Conservation (phyloP, 2,329 filamentous ascomycete genomes). For the Xylariaceae sp. region DNA sequence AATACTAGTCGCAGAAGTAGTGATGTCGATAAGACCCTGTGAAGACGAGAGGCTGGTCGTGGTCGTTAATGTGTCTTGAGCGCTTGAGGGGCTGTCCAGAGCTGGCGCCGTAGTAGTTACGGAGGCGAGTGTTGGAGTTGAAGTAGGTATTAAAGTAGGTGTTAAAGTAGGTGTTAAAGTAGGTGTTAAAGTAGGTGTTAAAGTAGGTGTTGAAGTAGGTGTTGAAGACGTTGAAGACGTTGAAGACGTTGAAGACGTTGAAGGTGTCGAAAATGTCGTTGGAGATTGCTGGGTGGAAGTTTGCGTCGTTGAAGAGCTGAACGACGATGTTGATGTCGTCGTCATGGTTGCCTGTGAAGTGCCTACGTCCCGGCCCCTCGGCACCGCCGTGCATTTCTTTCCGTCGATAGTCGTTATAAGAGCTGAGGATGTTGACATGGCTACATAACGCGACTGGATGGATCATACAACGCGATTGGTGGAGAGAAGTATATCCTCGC, state of each 20-base stretch:
- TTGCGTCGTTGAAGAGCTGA: conserved; percentile 10
- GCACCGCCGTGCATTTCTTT: conserved; percentile 50
- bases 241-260: neutral
- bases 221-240: conserved; percentile 1
- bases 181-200: neutral
- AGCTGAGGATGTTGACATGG: conserved; percentile 43
- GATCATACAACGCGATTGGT: conserved; percentile 39
- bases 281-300: conserved; percentile 8
- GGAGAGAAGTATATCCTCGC: conserved; percentile 16
- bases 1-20: conserved; percentile 14
- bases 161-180: neutral
- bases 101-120: neutral
- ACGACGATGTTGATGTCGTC: conserved; percentile 8
- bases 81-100: neutral
- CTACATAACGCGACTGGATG: conserved; percentile 32
- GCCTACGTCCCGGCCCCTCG: conserved; percentile 30
- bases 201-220: no score
- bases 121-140: conserved; percentile 5
- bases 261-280: conserved; percentile 18
- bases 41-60: conserved; percentile 34
- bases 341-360: conserved; percentile 15
- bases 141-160: neutral
- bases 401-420: conserved; percentile 46
- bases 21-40: conserved; percentile 21
- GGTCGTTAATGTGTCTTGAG: conserved; percentile 30